Conservation (phyloP, 1,284 basidiomycete species). For the Testicularia cyperi region DNA sequence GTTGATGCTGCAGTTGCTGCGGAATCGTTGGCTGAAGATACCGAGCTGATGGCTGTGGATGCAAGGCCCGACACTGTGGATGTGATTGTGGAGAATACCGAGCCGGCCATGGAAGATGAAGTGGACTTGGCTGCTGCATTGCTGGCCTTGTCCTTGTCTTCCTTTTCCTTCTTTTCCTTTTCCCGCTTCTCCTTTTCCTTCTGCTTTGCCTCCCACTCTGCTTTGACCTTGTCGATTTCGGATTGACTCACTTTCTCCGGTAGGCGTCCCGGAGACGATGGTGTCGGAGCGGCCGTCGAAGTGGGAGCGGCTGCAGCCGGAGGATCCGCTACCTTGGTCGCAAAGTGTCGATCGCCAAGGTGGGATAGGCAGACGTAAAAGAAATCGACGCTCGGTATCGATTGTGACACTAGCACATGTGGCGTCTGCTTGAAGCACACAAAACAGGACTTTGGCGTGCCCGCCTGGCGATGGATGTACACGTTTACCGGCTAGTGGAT, state of each 20-base stretch:
- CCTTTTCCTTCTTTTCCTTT: constrained; percentile 1
- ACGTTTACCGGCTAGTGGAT: constrained; percentile 25
- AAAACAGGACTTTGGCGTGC: constrained; percentile 40
- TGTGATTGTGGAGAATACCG: constrained; percentile 28
- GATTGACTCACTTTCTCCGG: constrained; percentile 39
- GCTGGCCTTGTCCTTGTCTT: constrained; percentile 10
- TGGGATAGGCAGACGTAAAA: constrained; percentile 49
- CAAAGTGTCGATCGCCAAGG: constrained; percentile 46
- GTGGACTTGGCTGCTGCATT: constrained; percentile 17
- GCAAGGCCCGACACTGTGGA: constrained; percentile 27
- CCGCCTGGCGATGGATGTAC: constrained; percentile 48
- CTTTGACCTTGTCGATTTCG: constrained; percentile 46
- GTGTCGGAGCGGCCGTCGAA: background rate
- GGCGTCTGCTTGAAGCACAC: constrained; percentile 42
- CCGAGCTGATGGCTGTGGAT: constrained; percentile 8
- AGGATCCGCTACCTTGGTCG: constrained; percentile 26
- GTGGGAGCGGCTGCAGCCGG: background rate
- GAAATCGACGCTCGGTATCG: constrained; percentile 42
- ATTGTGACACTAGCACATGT: constrained; percentile 44
- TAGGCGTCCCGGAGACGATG: constrained; percentile 2
- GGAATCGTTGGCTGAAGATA: background rate
- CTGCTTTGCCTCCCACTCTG: constrained; percentile 33
- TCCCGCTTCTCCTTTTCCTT: constrained; percentile 14
- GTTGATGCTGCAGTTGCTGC: constrained; percentile 6
- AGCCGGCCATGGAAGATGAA: constrained; percentile 16